A percentile compares a stretch with the other conserved stretches of the same genome.
phyloP scores from a whole-genome alignment of 2,329 filamentous ascomycete species.

The Raffaelea albimanens region DNA sequence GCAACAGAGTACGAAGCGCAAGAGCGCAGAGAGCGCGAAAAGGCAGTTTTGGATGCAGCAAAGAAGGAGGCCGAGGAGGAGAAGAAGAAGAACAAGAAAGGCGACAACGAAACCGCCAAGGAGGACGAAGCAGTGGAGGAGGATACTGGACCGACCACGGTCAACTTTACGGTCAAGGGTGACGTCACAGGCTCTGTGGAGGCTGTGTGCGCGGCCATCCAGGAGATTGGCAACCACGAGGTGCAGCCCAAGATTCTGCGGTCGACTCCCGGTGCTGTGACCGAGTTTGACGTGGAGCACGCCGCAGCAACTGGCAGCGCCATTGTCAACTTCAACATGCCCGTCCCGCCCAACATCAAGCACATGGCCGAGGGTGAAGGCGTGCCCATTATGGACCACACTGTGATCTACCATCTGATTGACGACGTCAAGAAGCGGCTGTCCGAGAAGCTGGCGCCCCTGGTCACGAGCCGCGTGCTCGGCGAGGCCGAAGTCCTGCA shows the following conservation, averaged over 20 bases:
- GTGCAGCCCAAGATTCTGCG: slow-evolving; percentile 69
- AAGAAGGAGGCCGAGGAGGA: slow-evolving; percentile 2
- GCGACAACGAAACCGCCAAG: slow-evolving; percentile 20
- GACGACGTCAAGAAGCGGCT: slow-evolving; percentile 64
- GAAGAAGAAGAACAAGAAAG: slow-evolving; percentile 4
- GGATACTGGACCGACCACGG: slow-evolving; percentile 35
- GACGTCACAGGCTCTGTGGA: slow-evolving; percentile 93
- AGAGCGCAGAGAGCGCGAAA: slow-evolving; percentile 47
- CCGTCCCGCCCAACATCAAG: slow-evolving; percentile 57
- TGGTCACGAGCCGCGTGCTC: slow-evolving; percentile 58
- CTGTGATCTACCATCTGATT: slow-evolving; percentile 72
- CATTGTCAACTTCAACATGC: slow-evolving; percentile 79
- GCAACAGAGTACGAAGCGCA: slow-evolving; percentile 74
- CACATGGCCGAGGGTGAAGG: slow-evolving; percentile 59
- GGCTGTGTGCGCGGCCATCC: slow-evolving; percentile 70
- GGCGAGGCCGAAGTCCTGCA: slow-evolving; percentile 83
- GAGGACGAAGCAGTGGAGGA: slow-evolving; percentile 23
- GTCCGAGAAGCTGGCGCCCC: slow-evolving; percentile 58
- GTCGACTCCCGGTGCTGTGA: slow-evolving; percentile 66
- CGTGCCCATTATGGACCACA: slow-evolving; percentile 75
- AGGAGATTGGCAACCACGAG: slow-evolving; percentile 75
- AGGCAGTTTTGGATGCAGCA: slow-evolving; percentile 23
- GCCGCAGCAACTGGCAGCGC: slow-evolving; percentile 66
- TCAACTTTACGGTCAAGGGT: slow-evolving; percentile 83
- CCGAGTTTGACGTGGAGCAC: slow-evolving; percentile 82